Evolutionary conservation across 805 yeast genomes (phyloP), one percentile per base, ranked within the genome.

Genomic region (Barnettozyma botsteinii): DNA sequence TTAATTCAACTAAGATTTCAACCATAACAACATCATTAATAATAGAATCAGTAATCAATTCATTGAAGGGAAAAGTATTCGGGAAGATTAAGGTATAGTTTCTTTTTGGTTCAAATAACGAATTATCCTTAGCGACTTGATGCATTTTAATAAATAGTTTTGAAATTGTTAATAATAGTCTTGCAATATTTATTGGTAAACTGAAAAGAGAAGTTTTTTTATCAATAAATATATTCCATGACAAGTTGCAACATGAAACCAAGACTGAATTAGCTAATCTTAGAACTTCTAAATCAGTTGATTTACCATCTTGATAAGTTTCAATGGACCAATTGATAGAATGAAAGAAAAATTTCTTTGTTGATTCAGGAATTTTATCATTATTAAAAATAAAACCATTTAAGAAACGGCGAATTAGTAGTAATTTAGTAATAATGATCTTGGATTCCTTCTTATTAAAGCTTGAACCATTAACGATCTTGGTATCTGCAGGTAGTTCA

Each of bases 61-160:
- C 80, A 35, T 63, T 62, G 53, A 81, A 80, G 14, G 95, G 95
- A 52, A 73, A 75, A 13, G 62, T 59, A 22, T 69, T 67, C 8
- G 93, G 95, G 65, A 86, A 88, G 30, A 85, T 61, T 21, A 67
- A 70, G 0, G 86, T 79, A 53, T 80, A 83, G 0, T 77, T 70
- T 62, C 86, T 72, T 60, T 74, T 79, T 26, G 79, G 73, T 43
- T 69, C 70, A 60, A 75, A 73, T 38, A 67, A 64, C 12, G 52
- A 54, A 20, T 52, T 47, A 14, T 49, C 56, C 44, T 65, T 56
- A 58, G 56, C 78, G 65, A 57, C 69, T 50, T 70, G 72, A 61
- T 77, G 70, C 52, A 73, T 70, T 51, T 68, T 70, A 45, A 70
- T 62, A 46, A 82, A 73, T 3, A 76, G 61, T 35, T 66, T 57